Evolutionary conservation across 345 rosid genomes (phyloP), one percentile per base, ranked within the genome.

Genomic region (Gossypium sturtianum): DNA sequence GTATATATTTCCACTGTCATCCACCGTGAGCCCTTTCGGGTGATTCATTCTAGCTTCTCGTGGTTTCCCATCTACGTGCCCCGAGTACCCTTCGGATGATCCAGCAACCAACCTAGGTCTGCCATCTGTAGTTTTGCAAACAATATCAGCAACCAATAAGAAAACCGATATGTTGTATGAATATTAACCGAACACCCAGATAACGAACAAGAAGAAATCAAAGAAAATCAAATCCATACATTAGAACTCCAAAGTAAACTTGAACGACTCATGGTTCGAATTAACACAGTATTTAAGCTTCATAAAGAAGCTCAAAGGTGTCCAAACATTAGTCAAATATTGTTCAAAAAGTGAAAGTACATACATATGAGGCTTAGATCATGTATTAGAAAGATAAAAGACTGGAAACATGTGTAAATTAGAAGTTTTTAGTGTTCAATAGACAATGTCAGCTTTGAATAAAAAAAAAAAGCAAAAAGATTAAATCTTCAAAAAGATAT

Each of bases 1-100:
- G 82, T 96, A 96, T 45, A 96, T 83, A 83, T 96, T 96, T 82
- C 99, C 98, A 70, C 93, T 85, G 71, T 88, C 91, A 79, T 96
- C 99, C 19, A 87, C 82, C 0, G 97, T 82, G 34, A 93, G 78
- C 74, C 97, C 99, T 84, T 87, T 86, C 6, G 98, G 99, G 82
- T 83, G 97, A 83, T 90, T 88, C 95, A 96, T 80, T 86, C 82
- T 90, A 0, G 97, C 90, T 66, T 90, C 97, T 73, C 90, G 89
- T 3, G 72, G 80, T 80, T 85, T 91, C 23, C 99, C 99, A 53
- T 96, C 98, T 27, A 93, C 89, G 74, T 93, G 97, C 41, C 98
- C 99, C 16, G 89, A 74, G 77, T 86, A 82, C 75, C 98, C 99
- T 79, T 93, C 97, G 27, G 87, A 81, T 7, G 98, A 96, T 70